A percentile compares a stretch with the other conserved stretches of the same genome.
Evolutionary conservation across 2,329 filamentous ascomycete genomes (phyloP).

Genomic region (Scleromitrula shiraiana): DNA sequence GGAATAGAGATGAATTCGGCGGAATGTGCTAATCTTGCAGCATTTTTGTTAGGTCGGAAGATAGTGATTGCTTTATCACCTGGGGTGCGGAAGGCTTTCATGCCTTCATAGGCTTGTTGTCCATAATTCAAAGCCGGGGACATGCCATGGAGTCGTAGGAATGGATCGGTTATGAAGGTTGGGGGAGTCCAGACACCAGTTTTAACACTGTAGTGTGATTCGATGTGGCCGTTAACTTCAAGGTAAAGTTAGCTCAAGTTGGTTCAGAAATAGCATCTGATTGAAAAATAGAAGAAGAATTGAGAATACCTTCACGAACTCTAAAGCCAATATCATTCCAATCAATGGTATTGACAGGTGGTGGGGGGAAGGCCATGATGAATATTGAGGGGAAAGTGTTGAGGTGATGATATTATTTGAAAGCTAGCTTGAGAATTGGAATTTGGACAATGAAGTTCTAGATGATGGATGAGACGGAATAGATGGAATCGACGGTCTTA

Average conservation of each 20-base stretch:
- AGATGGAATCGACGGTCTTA: too few relatives aligned
- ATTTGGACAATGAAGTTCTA: background rate
- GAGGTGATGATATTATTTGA: too few relatives aligned
- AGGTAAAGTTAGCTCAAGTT: background rate
- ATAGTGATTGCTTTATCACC: slow-evolving; percentile 61
- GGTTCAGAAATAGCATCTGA: background rate
- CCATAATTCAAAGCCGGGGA: slow-evolving; percentile 93
- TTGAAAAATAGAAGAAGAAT: background rate
- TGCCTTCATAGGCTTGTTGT: slow-evolving; percentile 95
- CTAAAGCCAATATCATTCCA: slow-evolving; percentile 92
- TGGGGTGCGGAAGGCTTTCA: slow-evolving; percentile 86
- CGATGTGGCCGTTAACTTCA: slow-evolving; percentile 89
- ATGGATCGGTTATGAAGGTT: slow-evolving; percentile 73
- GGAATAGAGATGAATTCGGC: slow-evolving; percentile 79
- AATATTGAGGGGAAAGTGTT: too few relatives aligned
- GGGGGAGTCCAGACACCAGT: slow-evolving; percentile 72
- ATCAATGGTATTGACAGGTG: slow-evolving; percentile 73
- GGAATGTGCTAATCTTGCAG: slow-evolving; percentile 74
- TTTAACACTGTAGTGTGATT: slow-evolving; percentile 70
- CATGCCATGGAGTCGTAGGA: slow-evolving; percentile 88
- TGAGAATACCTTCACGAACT: slow-evolving; percentile 67
- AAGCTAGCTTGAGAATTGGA: too few relatives aligned
- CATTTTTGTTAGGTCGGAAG: slow-evolving; percentile 84
- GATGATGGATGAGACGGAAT: too few relatives aligned
- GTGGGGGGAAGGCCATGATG: slow-evolving; percentile 58